phyloP scores from a whole-genome alignment of 306 rosid species.

The Parietaria judaica region DNA sequence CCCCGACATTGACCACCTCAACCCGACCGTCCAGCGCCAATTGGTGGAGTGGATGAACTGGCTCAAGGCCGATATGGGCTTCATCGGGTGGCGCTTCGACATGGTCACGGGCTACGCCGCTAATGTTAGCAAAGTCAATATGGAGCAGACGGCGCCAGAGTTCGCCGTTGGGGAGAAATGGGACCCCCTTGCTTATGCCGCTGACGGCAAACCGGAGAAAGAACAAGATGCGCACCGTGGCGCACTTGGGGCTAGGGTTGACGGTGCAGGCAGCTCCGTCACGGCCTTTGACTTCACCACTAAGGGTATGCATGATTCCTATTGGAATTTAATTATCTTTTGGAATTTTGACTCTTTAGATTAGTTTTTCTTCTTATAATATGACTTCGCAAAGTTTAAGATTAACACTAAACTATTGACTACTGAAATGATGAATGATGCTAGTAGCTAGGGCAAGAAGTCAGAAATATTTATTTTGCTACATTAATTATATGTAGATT shows the following conservation, averaged over 20 bases:
- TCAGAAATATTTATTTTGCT: too few relatives aligned
- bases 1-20: conserved; percentile 66
- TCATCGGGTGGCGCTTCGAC: conserved; percentile 70
- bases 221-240: conserved; percentile 31
- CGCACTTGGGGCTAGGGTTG: conserved; percentile 26
- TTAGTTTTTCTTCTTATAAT: not conserved
- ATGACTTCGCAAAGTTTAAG: too few relatives aligned
- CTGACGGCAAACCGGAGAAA: conserved; percentile 16
- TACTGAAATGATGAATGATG: too few relatives aligned
- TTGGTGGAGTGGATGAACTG: conserved; percentile 77
- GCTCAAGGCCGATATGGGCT: conserved; percentile 62
- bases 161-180: conserved; percentile 79
- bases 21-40: conserved; percentile 59
- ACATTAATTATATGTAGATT: too few relatives aligned
- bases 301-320: not conserved
- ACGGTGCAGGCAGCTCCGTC: conserved; percentile 26
- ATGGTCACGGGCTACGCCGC: conserved; percentile 66
- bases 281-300: conserved; percentile 41
- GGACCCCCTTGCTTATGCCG: conserved; percentile 29
- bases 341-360: not conserved
- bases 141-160: conserved; percentile 50
- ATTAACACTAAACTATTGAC: too few relatives aligned
- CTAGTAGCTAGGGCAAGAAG: too few relatives aligned
- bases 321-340: not conserved
- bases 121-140: conserved; percentile 35